Evolutionary conservation across 768 basidiomycete species (phyloP).

Genomic region (Mycena vitilis): DNA sequence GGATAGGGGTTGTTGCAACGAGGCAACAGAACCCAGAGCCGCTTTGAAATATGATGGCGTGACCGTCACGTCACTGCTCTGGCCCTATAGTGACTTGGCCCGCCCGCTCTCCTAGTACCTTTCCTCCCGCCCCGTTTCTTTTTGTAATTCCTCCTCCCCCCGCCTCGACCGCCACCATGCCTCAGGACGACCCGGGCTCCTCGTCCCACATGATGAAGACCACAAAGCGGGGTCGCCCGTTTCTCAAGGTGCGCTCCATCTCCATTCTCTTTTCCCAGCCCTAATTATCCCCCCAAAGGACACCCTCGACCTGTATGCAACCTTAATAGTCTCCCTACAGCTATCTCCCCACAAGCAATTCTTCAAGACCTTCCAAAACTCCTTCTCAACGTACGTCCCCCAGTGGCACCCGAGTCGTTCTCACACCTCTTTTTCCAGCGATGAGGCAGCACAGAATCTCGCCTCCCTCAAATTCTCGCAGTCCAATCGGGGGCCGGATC

Average conservation of each 20-base stretch:
- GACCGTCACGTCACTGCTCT: not conserved
- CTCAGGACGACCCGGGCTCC: slow-evolving; percentile 63
- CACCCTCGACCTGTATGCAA: slow-evolving; percentile 97
- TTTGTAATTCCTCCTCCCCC: slow-evolving; percentile 44
- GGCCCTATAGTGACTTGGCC: no score
- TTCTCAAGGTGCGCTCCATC: slow-evolving; percentile 76
- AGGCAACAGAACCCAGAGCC: not conserved
- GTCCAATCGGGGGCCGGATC: slow-evolving; percentile 98
- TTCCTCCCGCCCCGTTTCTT: slow-evolving; percentile 40
- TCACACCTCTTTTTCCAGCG: slow-evolving; percentile 59
- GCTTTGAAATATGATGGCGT: no score
- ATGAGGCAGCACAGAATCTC: slow-evolving; percentile 94
- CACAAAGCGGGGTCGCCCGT: slow-evolving; percentile 94
- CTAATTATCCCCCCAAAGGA: slow-evolving; percentile 65
- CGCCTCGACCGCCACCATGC: slow-evolving; percentile 49
- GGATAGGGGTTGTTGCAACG: not conserved
- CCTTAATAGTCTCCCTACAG: slow-evolving; percentile 92
- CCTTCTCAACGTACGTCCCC: slow-evolving; percentile 89
- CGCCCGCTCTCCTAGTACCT: not conserved
- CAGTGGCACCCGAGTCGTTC: slow-evolving; percentile 29
- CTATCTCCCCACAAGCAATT: slow-evolving; percentile 93
- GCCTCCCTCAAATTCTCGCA: slow-evolving; percentile 98
- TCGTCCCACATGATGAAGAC: slow-evolving; percentile 99
- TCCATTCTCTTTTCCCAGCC: slow-evolving; percentile 30
- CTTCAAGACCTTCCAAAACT: slow-evolving; percentile 94